Percentiles rank a stretch among this genome's conserved stretches.
These are phyloP conservation scores for Pelagophyceae sp. DNA, from an alignment of 352 stramenopile genomes.

Conservation along the genomic window DNA sequence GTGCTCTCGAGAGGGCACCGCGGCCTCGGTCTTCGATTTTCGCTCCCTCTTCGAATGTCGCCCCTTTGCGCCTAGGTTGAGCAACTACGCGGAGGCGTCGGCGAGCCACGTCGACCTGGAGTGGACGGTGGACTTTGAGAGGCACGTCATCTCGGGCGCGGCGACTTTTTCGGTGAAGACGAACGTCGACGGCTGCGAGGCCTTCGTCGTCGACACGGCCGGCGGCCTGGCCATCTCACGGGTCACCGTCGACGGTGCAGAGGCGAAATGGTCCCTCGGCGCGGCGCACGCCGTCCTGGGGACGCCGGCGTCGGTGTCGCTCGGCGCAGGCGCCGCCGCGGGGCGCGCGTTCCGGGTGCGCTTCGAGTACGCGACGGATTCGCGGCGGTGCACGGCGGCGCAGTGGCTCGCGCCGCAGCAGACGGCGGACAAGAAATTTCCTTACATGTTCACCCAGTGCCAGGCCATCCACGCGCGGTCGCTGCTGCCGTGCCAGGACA, in stretches of 20 bases:
- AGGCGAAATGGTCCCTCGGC: background rate
- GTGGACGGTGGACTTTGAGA: constrained; percentile 63
- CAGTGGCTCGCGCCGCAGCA: constrained; percentile 83
- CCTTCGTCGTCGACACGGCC: constrained; percentile 66
- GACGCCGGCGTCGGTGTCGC: constrained; percentile 48
- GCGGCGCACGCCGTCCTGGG: constrained; percentile 52
- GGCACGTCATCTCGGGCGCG: constrained; percentile 53
- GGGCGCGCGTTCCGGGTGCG: constrained; percentile 46
- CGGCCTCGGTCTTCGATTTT: too few species aligned
- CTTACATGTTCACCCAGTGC: constrained; percentile 88
- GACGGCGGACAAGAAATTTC: constrained; percentile 80
- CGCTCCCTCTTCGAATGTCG: too few species aligned
- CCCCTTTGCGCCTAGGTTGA: too few species aligned
- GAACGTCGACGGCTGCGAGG: constrained; percentile 22
- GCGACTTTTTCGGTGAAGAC: constrained; percentile 69
- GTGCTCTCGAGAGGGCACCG: too few species aligned
- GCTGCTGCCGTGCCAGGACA: constrained; percentile 89
- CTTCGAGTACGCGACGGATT: constrained; percentile 55
- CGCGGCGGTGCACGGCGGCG: constrained; percentile 53
- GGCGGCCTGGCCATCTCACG: constrained; percentile 14
- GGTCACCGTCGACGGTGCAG: constrained; percentile 10
- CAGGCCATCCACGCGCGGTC: constrained; percentile 88
- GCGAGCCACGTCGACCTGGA: background rate
- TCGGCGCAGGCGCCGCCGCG: constrained; percentile 27
- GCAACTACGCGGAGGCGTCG: background rate